A percentile compares a stretch with the other conserved stretches of the same genome.
Conservation (phyloP, 805 yeast species). For the Cyberlindnera mississippiensis region DNA sequence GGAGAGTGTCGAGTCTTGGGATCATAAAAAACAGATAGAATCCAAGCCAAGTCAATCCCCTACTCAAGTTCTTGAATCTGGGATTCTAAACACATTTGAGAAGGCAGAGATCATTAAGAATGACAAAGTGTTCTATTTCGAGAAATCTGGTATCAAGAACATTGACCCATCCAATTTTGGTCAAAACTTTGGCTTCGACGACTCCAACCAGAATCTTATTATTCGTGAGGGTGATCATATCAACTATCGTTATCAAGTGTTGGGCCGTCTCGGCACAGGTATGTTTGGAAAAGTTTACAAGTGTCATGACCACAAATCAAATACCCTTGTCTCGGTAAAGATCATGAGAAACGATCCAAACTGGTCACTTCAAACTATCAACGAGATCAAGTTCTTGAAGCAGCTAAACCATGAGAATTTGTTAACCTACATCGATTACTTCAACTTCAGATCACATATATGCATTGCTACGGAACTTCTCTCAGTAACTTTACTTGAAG, state of each 20-base stretch:
- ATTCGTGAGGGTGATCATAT: conserved; percentile 63
- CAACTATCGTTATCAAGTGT: conserved; percentile 66
- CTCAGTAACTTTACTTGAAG: conserved; percentile 61
- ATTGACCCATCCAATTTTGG: conserved; percentile 10
- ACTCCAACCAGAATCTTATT: conserved; percentile 57
- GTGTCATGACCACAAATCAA: conserved; percentile 62
- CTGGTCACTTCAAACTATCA: conserved; percentile 73
- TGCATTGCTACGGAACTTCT: conserved; percentile 76
- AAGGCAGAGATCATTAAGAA: conserved; percentile 54
- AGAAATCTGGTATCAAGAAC: conserved; percentile 24
- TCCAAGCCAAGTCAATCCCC: background rate
- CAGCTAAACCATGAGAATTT: conserved; percentile 30
- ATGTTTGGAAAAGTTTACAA: conserved; percentile 77
- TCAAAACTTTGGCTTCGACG: conserved; percentile 60
- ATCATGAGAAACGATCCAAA: conserved; percentile 69
- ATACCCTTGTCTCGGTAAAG: conserved; percentile 64
- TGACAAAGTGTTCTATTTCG: conserved; percentile 47
- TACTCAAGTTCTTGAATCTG: conserved; percentile 3
- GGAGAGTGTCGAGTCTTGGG: conserved; percentile 8
- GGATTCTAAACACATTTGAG: conserved; percentile 48
- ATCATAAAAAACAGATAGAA: background rate
- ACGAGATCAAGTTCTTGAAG: conserved; percentile 68
- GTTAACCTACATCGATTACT: conserved; percentile 61
- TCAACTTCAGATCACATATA: conserved; percentile 76
- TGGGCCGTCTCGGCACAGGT: conserved; percentile 64